Conservation (phyloP, 2,329 filamentous ascomycete genomes). For the Colletotrichum truncatum region DNA sequence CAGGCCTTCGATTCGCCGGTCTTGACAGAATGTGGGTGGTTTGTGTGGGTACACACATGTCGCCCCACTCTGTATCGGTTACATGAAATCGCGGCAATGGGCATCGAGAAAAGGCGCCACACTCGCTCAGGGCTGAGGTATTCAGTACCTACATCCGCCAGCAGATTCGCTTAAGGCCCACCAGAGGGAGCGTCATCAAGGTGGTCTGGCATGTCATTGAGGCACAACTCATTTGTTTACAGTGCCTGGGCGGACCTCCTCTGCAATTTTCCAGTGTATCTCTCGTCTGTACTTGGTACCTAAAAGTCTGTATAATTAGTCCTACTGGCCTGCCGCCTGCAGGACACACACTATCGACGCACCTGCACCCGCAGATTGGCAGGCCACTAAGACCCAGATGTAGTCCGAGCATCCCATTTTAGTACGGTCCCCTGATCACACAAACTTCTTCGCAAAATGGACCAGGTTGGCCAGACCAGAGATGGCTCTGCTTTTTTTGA, state of each 20-base stretch:
- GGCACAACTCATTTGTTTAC: too few relatives aligned
- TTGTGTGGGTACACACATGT: background rate
- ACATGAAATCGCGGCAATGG: background rate
- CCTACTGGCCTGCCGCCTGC: conserved; percentile 2
- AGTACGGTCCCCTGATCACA: background rate
- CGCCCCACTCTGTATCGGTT: background rate
- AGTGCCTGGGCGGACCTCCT: background rate
- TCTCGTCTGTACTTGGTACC: background rate
- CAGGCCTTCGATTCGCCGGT: conserved; percentile 9
- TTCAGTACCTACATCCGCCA: background rate
- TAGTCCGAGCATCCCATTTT: conserved; percentile 19
- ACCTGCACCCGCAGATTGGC: conserved; percentile 6
- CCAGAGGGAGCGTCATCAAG: background rate
- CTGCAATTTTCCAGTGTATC: background rate
- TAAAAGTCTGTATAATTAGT: background rate
- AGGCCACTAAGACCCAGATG: conserved; percentile 7
- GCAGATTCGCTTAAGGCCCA: background rate
- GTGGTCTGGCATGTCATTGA: conserved; percentile 4
- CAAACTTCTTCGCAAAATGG: background rate
- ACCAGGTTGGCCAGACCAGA: conserved; percentile 8
- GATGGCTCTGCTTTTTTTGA: background rate
- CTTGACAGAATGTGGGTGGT: background rate
- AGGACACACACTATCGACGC: background rate
- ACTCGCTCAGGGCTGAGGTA: background rate
- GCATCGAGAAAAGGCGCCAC: background rate